These are phyloP conservation scores for Mrakia gelida DNA, from an alignment of 768 basidiomycete genomes.

Conservation along the genomic window DNA sequence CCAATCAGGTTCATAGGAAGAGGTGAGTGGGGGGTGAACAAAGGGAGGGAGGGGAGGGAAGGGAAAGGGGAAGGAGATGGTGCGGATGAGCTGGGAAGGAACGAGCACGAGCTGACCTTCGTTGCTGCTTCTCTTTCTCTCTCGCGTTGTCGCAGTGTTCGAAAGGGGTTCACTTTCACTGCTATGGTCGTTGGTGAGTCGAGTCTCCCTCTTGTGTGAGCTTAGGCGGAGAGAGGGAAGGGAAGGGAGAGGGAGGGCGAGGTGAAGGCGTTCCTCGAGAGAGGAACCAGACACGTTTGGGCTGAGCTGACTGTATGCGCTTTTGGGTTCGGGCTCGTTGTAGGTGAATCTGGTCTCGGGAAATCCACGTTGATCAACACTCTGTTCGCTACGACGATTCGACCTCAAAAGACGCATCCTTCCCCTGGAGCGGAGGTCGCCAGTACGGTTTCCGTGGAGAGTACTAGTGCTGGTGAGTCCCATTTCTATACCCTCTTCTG, in stretches of 20 bases:
- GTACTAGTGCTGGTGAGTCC: slow-evolving; percentile 86
- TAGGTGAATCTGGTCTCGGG: slow-evolving; percentile 95
- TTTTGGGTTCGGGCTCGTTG: slow-evolving; percentile 23
- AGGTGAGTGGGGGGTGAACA: slow-evolving; percentile 50
- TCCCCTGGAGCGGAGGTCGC: slow-evolving; percentile 80
- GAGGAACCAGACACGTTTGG: too few species aligned
- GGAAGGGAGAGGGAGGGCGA: background rate
- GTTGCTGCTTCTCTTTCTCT: too few species aligned
- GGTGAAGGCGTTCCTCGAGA: background rate
- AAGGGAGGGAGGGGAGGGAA: background rate
- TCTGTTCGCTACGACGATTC: slow-evolving; percentile 93
- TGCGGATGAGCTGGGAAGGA: background rate
- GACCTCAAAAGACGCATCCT: slow-evolving; percentile 66
- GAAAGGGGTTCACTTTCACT: slow-evolving; percentile 83
- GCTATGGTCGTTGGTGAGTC: slow-evolving; percentile 96
- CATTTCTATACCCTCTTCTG: too few species aligned
- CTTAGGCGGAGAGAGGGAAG: background rate
- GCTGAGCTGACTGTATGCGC: too few species aligned
- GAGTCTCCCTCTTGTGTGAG: slow-evolving; percentile 45
- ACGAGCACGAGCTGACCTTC: background rate
- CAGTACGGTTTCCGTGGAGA: slow-evolving; percentile 95
- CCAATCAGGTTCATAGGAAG: slow-evolving; percentile 99
- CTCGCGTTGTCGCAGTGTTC: too few species aligned
- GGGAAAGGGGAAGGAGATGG: background rate
- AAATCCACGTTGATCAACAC: slow-evolving; percentile 99